Evolutionary conservation across 306 rosid species (phyloP).

Genomic region (Rosa chinensis): DNA sequence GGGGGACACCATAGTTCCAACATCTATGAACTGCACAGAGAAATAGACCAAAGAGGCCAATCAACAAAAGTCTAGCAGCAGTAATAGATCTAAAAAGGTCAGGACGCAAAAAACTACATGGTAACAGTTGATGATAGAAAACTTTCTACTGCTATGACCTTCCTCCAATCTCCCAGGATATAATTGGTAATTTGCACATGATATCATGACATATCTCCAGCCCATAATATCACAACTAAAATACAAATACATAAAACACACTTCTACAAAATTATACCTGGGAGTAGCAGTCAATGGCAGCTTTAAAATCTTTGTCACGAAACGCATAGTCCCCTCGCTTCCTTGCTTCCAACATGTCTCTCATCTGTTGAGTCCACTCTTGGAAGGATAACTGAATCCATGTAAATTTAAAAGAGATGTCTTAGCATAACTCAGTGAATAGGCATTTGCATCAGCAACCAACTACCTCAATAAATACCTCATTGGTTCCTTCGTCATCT

Average conservation of each 20-base stretch:
- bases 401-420: constrained; percentile 31
- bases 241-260: not conserved
- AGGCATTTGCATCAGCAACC: constrained; percentile 16
- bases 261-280: constrained; percentile 54
- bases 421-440: constrained; percentile 20
- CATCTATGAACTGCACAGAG: constrained; percentile 76
- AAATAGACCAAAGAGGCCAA: not conserved
- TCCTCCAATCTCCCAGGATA: not conserved
- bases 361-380: constrained; percentile 99
- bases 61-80: not conserved
- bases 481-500: constrained; percentile 96
- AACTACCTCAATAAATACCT: constrained; percentile 83
- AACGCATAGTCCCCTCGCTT: constrained; percentile 93
- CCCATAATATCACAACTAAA: not conserved
- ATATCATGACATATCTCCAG: not conserved
- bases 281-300: constrained; percentile 91
- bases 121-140: not conserved
- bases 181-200: not conserved
- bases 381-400: constrained; percentile 89
- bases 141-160: not conserved
- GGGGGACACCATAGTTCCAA: constrained; percentile 91
- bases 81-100: not conserved
- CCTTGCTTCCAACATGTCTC: constrained; percentile 95
- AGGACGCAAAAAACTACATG: not conserved
- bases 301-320: constrained; percentile 81